Conservation (phyloP, 2,329 filamentous ascomycete genomes). For the Aureobasidium sp. region DNA sequence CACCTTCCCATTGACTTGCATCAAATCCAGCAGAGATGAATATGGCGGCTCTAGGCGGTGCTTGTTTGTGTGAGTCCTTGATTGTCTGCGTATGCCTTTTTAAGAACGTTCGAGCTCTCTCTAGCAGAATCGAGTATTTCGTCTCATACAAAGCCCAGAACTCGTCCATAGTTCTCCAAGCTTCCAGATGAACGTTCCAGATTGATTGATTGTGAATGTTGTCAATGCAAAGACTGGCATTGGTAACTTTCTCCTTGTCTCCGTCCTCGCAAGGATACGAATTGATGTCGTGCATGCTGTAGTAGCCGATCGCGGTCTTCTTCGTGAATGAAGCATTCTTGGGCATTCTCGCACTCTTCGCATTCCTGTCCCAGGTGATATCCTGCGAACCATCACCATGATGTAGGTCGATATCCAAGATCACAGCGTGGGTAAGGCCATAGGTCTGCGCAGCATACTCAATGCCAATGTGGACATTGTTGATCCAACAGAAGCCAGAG, state of each 20-base stretch:
- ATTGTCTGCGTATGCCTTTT: conserved; percentile 60
- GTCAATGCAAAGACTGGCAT: conserved; percentile 88
- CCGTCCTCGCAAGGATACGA: conserved; percentile 93
- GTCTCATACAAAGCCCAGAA: conserved; percentile 85
- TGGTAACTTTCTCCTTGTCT: conserved; percentile 87
- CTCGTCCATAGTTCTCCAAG: conserved; percentile 72
- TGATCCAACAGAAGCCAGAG: conserved; percentile 96
- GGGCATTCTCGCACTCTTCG: conserved; percentile 51
- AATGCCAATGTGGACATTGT: conserved; percentile 96
- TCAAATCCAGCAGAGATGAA: conserved; percentile 96
- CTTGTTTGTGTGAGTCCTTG: conserved; percentile 45
- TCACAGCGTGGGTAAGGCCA: conserved; percentile 85
- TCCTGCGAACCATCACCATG: conserved; percentile 94
- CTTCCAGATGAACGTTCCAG: conserved; percentile 90
- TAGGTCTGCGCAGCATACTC: conserved; percentile 78
- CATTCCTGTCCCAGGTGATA: conserved; percentile 86
- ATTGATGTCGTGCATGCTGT: conserved; percentile 96
- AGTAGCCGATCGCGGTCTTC: conserved; percentile 86
- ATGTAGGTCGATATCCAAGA: conserved; percentile 85
- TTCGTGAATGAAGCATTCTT: conserved; percentile 70
- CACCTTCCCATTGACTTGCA: conserved; percentile 87
- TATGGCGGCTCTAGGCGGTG: conserved; percentile 70
- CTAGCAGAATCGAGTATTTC: conserved; percentile 66
- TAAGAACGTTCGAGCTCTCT: conserved; percentile 75
- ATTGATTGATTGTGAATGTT: conserved; percentile 88